Evolutionary conservation across 148 eudicot genomes (phyloP), one percentile per base, ranked within the genome.

Genomic region (Camellia lanceoleosa): DNA sequence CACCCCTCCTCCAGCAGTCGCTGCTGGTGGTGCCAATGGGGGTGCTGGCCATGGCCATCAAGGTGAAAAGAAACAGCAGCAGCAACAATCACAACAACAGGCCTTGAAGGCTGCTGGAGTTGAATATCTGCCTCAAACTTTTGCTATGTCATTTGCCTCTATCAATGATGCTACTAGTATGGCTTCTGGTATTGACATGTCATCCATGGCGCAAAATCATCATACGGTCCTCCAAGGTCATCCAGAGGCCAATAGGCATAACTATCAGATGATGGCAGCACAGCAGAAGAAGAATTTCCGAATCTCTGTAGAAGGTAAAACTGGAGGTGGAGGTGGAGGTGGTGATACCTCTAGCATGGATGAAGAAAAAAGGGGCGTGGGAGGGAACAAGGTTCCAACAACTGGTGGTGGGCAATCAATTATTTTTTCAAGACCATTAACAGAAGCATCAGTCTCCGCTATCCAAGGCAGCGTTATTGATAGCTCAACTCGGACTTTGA

Each of bases 121-220:
- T 16, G 92, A 91, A 13, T 74, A 91, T 49, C 77, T 87, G 12
- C 83, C 93, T 72, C 91, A 84, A 72, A 68, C 95, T 47, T 94
- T 92, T 79, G 93, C 97, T 13, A 89, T 96, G 98, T 90, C 98
- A 13, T 96, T 93, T 84, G 89, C 92, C 44, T 81, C 95, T 19
- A 73, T 91, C 12, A 93, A 87, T 83, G 92, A 93, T 19, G 75
- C 87, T 23, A n/a, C 84, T 19, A 16, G 80, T 30, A 23, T 83
- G 60, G 67, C 89, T 65, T 87, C 88, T 30, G 91, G 93, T 41
- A 85, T 91, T 54, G 98, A 95, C 64, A 71, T 91, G 42, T 82
- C 95, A 30, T 88, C 97, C 14, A 86, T 91, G 86, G 86, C 90
- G 0, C 91, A 89, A 55, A 93, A 88, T 79, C 94, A 88, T 79